Percentiles rank a stretch among this genome's conserved stretches.
phyloP scores from a whole-genome alignment of 2,329 filamentous ascomycete species.

The Cylindrodendrum hubeiense region DNA sequence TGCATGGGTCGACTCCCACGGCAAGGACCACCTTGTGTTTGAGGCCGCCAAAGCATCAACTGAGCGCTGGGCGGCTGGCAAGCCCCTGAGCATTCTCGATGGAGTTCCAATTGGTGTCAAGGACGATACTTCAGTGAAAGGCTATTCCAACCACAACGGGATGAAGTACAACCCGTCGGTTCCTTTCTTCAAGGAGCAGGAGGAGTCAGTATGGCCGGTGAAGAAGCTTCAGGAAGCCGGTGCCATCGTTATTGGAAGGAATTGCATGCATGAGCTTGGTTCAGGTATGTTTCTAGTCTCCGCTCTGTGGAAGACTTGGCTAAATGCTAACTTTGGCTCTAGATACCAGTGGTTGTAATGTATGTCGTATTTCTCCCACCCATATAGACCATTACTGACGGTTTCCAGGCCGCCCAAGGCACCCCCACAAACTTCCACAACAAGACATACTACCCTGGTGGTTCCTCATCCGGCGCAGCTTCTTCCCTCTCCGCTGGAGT shows the following conservation, averaged over 20 bases:
- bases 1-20: conserved; percentile 78
- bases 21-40: conserved; percentile 67
- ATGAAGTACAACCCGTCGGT: conserved; percentile 70
- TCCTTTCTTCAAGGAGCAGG: conserved; percentile 62
- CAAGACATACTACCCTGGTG: conserved; percentile 80
- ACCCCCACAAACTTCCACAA: conserved; percentile 86
- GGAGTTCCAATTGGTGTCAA: conserved; percentile 88
- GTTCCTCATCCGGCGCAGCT: conserved; percentile 82
- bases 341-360: conserved; percentile 88
- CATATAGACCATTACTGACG: conserved; percentile 52
- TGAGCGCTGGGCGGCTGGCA: conserved; percentile 75
- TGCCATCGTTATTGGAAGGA: conserved; percentile 80
- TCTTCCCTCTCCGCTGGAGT: conserved; percentile 79
- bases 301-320: not conserved
- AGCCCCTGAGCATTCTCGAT: conserved; percentile 77
- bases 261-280: conserved; percentile 85
- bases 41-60: conserved; percentile 81
- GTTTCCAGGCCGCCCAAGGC: conserved; percentile 69
- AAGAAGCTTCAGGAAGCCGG: conserved; percentile 79
- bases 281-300: conserved; percentile 62
- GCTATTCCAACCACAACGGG: conserved; percentile 76
- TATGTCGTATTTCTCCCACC: conserved; percentile 41
- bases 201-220: conserved; percentile 77
- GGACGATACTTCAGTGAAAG: conserved; percentile 80
- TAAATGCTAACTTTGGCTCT: conserved; percentile 27